Base-by-base conservation (phyloP, 257 asterid genomes). In the Solanum ossicruentum region DNA sequence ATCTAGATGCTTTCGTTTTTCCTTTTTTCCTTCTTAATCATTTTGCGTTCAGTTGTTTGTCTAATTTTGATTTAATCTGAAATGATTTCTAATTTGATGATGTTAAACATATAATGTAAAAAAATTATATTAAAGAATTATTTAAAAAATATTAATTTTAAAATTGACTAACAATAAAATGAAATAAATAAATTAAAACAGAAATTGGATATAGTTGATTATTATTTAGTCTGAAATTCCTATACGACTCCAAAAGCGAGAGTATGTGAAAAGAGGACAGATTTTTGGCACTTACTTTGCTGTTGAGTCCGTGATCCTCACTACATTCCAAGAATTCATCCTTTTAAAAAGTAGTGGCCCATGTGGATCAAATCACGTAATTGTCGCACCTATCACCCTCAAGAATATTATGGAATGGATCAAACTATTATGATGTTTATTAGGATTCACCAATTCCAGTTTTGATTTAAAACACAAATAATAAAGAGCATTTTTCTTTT, bases 221-320 rank as follows among this genome's bases (percentile, higher is more conserved):
- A 21, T 13, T 8, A 16, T 51, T 23, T 15, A 0, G 8, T 51
- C 41, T 77, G 10, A 4, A 77, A 26, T 51, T 49, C 15, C 61
- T 63, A 28, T 51, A 51, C n/a, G 45, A 16, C 39, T 26, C 47
- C 47, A 51, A 32, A 77, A 51, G 82, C 26, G 82, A 51, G 23
- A 51, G 15, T 26, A 8, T 9, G 82, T 77, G 82, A 77, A 77
- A 51, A 13, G 63, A 21, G 21, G 21, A 17, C 47, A 51, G 16
- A 77, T 77, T 73, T 75, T 26, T 51, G 82, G 63, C 82, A 77
- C 26, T 73, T 75, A 49, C 61, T 77, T 13, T 77, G 63, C 82
- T 77, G 63, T 77, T 51, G 26, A 51, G 82, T 51, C 82, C 63
- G 63, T 77, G 82, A 77, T 26, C 8, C 10, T 12, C 52, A 75